Base-by-base conservation (phyloP, 345 rosid species). In the Syzygium oleosum region DNA sequence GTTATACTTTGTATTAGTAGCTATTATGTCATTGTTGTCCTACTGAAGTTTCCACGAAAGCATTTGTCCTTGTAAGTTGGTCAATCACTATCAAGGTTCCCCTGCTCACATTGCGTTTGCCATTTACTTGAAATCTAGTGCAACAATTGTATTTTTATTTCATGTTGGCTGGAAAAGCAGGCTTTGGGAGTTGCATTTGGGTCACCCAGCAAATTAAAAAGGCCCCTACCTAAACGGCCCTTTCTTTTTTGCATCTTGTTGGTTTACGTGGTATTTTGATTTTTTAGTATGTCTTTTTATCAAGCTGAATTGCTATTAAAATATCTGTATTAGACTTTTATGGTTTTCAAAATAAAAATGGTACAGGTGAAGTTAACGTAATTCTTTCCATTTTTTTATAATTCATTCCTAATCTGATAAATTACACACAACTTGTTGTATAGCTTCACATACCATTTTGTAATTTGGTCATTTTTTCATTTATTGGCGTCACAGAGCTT, bases 401-500 rank as follows among this genome's bases (percentile, higher is more conserved):
- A 73, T 38, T 73, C 83, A 73, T 73, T 34, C 38, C 19, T 19
- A 3, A 12, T 73, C 49, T 34, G 23, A 73, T 73, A 73, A 73
- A 73, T 73, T 38, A 38, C 43, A 25, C 83, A 38, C 13, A 15
- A 68, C 83, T 34, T 6, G 25, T 38, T 38, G 49, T 38, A 38
- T 73, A 38, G 25, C 49, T 34, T 38, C 83, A 73, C 25, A 19
- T 49, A 21, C 27, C 84, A 84, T 25, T 17, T 23, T 46, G 55
- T 68, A 38, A 84, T 84, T 63, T 56, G 34, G 68, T 52, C 73
- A 84, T 85, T 31, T 85, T 88, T 84, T 51, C n/a, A 53, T 83
- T 52, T 58, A 38, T 65, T 49, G 79, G n/a, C 34, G 16, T 89
- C 87, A 91, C 98, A 98, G 99, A 89, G 99, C 93, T 89, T 98